phyloP scores from a whole-genome alignment of 106 monocot genomes.

The Platanthera zijinensis region DNA sequence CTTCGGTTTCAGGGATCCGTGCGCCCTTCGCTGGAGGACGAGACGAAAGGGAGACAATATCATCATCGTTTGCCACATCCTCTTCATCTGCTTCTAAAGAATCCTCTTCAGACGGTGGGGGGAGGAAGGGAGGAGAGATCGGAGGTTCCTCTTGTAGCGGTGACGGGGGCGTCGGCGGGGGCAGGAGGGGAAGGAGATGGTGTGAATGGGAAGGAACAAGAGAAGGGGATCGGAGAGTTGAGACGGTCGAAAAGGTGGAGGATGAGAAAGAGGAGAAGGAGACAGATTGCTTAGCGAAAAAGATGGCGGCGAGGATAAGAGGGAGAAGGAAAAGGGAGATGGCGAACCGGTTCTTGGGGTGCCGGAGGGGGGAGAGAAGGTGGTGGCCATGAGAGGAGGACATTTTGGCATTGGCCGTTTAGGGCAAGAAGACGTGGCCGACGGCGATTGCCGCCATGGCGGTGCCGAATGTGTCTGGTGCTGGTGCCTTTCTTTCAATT shows the following conservation, averaged over 20 bases:
- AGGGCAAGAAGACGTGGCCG: neutral
- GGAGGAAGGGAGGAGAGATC: neutral
- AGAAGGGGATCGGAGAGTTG: neutral
- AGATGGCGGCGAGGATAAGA: slow-evolving; percentile 9
- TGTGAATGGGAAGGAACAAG: neutral
- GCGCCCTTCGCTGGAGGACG: neutral
- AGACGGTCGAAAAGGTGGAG: slow-evolving; percentile 12
- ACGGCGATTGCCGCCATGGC: neutral
- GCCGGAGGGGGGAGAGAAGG: slow-evolving; percentile 3
- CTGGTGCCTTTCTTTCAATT: too few species aligned
- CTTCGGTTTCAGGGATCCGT: neutral
- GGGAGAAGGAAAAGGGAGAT: slow-evolving; percentile 9
- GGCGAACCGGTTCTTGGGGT: neutral
- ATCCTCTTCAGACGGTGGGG: neutral
- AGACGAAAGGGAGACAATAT: neutral
- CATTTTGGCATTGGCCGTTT: neutral
- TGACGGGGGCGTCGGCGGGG: neutral
- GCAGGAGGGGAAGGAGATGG: neutral
- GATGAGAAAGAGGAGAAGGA: slow-evolving; percentile 3
- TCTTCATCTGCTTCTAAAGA: neutral
- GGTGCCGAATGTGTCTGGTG: too few species aligned
- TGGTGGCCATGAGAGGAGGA: neutral
- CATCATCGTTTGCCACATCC: neutral
- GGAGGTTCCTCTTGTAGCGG: neutral
- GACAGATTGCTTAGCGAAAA: neutral